Evolutionary conservation across 2,329 filamentous ascomycete species (phyloP), one percentile per base, ranked within the genome.

Genomic region (Ophiostoma populinum): DNA sequence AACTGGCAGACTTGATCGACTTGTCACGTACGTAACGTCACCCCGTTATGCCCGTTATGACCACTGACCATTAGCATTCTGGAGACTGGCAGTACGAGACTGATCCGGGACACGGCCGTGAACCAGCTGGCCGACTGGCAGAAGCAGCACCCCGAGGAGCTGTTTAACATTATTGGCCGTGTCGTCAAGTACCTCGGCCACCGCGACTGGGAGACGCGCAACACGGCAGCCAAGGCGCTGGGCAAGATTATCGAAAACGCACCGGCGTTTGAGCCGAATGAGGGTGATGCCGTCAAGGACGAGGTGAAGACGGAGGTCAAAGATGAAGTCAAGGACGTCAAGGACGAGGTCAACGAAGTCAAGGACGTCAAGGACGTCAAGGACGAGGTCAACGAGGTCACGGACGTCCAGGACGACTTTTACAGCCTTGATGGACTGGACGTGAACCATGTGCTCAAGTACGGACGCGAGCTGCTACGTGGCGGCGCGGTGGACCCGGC

Each of bases 81-180:
- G 48, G 90, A 98, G 67, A 95, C 90, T 39, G 90, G 90, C 48
- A 95, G 87, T 59, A 98, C 90, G 41, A 78, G 80, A 52, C 67
- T 98, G 46, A 95, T 98, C 52, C 78, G 92, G 46, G 92, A 94
- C 52, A 98, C 90, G 43, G 92, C 90, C 42, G 90, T 92, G 42
- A 85, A 92, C 51, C 90, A 98, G 59, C 69, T 98, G 43, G 90
- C 86, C 42, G 90, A 98, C 58, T 90, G 93, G 56, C 92, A 98
- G 58, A 95, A 94, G 54, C 81, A 90, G 55, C 90, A 95, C 49
- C 90, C 90, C 0, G 87, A 98, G 58, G 92, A 98, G 55, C 65
- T 98, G 1, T 95, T 95, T 59, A 94, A 95, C 51, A 68, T 98
- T 6, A 67, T 98, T 10, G 87, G 83, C 20, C 70, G 87, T 41